Evolutionary conservation across 2,329 filamentous ascomycete species (phyloP), one percentile per base, ranked within the genome.

Genomic region (Penicillium sp.): DNA sequence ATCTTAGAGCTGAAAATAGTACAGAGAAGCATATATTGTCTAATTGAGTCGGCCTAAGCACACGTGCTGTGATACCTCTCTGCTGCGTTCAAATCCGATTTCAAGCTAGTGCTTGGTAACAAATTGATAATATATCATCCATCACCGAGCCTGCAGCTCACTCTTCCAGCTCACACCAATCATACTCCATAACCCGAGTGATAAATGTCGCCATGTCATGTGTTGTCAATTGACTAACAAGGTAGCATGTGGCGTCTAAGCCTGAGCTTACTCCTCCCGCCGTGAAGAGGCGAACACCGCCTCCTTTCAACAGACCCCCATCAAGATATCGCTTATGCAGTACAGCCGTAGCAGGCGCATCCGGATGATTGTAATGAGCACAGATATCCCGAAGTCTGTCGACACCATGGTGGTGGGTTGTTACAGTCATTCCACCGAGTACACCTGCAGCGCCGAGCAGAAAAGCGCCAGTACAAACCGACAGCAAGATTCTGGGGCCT

Each of bases 231-330:
- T 90, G 89, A 74, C 88, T 89, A 73, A 95, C 87, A 71, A 96
- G 81, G 78, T 96, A 94, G 77, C 95, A 78, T 64, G 88, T 82
- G 53, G 91, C 91, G 80, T 96, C 91, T 53, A 95, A 79, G 71
- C 91, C 90, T 75, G 88, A 86, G 71, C 86, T 88, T 64, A 90
- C 81, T 62, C 90, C 91, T 63, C 89, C 89, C 62, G 84, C 84
- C 61, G 91, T 96, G 68, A 96, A 86, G 62, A 96, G 87, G 61
- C 90, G 77, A 73, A 87, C 76, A 19, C 84, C 82, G 59, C 82
- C 81, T 8, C 59, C 56, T 16, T 53, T 51, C 17, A 64, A 16
- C 12, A 49, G 38, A 9, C 63, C 63, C 1, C 60, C 60, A 42
- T 67, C 59, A 17, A 62, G 33, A 46, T 63, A 67, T 47, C 65